These are phyloP conservation scores for Sergeia podlipaevii DNA, from an alignment of 208 protist genomes.

Conservation along the genomic window DNA sequence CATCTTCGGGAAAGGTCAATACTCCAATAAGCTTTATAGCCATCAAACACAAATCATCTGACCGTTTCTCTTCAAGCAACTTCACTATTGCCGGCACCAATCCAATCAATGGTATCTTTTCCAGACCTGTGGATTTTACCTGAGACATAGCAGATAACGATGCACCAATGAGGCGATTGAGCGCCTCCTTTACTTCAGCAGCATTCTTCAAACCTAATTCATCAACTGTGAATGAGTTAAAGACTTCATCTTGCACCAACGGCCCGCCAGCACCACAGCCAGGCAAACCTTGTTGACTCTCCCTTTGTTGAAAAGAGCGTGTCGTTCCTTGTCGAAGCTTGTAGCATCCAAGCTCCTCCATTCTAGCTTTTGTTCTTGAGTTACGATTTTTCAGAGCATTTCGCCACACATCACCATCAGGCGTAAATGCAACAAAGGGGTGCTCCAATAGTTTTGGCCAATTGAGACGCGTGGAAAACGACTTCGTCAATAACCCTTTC, in stretches of 20 bases:
- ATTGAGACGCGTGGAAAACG: slow-evolving; percentile 82
- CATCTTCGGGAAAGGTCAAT: slow-evolving; percentile 70
- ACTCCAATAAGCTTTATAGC: slow-evolving; percentile 43
- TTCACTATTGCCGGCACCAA: slow-evolving; percentile 31
- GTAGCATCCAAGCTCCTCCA: slow-evolving; percentile 72
- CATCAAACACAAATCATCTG: slow-evolving; percentile 22
- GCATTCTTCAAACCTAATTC: slow-evolving; percentile 12
- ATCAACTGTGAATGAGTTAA: slow-evolving; percentile 25
- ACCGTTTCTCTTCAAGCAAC: slow-evolving; percentile 29
- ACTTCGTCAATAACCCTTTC: slow-evolving; percentile 94
- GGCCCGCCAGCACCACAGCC: neutral
- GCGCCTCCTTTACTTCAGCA: slow-evolving; percentile 16
- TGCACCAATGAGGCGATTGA: slow-evolving; percentile 18
- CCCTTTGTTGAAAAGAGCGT: neutral
- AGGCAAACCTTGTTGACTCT: neutral
- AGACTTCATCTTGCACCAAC: slow-evolving; percentile 21
- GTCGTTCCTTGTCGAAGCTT: slow-evolving; percentile 12
- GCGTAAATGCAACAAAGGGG: slow-evolving; percentile 80
- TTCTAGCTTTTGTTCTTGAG: slow-evolving; percentile 66
- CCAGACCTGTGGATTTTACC: slow-evolving; percentile 15
- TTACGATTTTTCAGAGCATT: slow-evolving; percentile 68
- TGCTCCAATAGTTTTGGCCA: slow-evolving; percentile 91
- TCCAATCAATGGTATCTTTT: slow-evolving; percentile 31
- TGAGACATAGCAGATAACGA: slow-evolving; percentile 21
- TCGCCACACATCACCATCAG: slow-evolving; percentile 66